Evolutionary conservation across 2,329 filamentous ascomycete species (phyloP).

Genomic region (Fusarium fracticaudum): DNA sequence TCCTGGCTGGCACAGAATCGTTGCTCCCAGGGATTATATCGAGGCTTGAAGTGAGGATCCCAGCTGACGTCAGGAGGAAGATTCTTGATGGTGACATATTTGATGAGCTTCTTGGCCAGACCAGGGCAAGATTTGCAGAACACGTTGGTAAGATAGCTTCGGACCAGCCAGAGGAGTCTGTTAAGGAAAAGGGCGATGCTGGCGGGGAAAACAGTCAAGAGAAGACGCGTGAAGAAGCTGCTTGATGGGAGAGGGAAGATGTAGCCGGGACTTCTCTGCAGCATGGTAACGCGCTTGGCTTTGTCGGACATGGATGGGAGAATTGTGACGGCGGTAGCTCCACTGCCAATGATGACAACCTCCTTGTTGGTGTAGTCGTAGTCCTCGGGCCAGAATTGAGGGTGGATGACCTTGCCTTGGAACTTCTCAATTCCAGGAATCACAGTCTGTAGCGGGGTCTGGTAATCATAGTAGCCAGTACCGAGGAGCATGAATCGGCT

Average conservation of each 20-base stretch:
- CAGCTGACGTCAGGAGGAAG: constrained; percentile 59
- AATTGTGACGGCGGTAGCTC: constrained; percentile 74
- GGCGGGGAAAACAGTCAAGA: constrained; percentile 53
- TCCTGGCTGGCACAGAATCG: constrained; percentile 68
- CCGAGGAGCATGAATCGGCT: constrained; percentile 66
- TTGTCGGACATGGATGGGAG: constrained; percentile 68
- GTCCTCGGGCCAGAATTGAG: constrained; percentile 78
- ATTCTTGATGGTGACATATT: constrained; percentile 51
- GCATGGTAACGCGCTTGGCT: constrained; percentile 71
- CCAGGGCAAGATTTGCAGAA: constrained; percentile 62
- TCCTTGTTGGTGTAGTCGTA: constrained; percentile 72
- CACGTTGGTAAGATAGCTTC: constrained; percentile 52
- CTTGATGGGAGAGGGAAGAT: constrained; percentile 62
- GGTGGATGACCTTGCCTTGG: constrained; percentile 64
- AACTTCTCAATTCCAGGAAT: constrained; percentile 57
- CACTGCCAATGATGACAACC: constrained; percentile 72
- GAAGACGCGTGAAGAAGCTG: constrained; percentile 46
- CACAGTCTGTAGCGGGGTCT: constrained; percentile 62
- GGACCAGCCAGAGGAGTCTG: constrained; percentile 58
- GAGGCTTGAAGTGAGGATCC: constrained; percentile 65
- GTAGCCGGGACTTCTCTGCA: constrained; percentile 74
- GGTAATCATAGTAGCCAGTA: constrained; percentile 73
- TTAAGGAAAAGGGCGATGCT: constrained; percentile 56
- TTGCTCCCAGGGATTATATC: constrained; percentile 72
- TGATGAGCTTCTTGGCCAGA: constrained; percentile 55